phyloP scores from a whole-genome alignment of 1,284 basidiomycete species.

The Ganoderma meredithae region DNA sequence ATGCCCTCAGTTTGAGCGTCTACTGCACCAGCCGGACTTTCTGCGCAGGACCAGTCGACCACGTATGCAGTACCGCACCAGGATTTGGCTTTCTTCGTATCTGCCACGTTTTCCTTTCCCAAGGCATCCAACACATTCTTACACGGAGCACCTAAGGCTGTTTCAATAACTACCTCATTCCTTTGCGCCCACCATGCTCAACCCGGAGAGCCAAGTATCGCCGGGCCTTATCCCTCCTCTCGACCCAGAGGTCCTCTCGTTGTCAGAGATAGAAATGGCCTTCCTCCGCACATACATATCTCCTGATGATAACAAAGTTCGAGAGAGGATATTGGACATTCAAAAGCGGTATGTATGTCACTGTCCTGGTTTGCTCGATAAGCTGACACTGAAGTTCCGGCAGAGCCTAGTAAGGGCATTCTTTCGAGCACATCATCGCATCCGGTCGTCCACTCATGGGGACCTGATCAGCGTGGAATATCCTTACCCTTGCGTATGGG shows the following conservation, averaged over 20 bases:
- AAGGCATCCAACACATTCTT: background rate
- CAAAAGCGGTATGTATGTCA: constrained; percentile 38
- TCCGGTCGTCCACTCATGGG: background rate
- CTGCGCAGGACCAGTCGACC: too few species aligned
- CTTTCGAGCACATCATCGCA: background rate
- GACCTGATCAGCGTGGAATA: constrained; percentile 37
- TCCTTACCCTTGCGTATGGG: constrained; percentile 47
- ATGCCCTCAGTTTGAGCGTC: too few species aligned
- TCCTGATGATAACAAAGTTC: constrained; percentile 35
- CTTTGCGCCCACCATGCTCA: constrained; percentile 15
- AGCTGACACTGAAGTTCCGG: background rate
- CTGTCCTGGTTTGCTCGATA: background rate
- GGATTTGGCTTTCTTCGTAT: too few species aligned
- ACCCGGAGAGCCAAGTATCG: constrained; percentile 32
- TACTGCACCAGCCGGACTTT: too few species aligned
- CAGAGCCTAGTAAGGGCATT: constrained; percentile 36
- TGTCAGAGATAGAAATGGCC: constrained; percentile 33
- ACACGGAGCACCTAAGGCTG: too few species aligned
- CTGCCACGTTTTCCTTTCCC: too few species aligned
- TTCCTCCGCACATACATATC: constrained; percentile 39
- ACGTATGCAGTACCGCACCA: too few species aligned
- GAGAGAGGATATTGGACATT: constrained; percentile 36
- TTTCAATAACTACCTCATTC: background rate
- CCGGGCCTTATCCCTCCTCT: constrained; percentile 36
- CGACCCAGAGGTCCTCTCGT: constrained; percentile 34